Conservation (phyloP, 2,329 filamentous ascomycete species). For the Tolypocladium album region DNA sequence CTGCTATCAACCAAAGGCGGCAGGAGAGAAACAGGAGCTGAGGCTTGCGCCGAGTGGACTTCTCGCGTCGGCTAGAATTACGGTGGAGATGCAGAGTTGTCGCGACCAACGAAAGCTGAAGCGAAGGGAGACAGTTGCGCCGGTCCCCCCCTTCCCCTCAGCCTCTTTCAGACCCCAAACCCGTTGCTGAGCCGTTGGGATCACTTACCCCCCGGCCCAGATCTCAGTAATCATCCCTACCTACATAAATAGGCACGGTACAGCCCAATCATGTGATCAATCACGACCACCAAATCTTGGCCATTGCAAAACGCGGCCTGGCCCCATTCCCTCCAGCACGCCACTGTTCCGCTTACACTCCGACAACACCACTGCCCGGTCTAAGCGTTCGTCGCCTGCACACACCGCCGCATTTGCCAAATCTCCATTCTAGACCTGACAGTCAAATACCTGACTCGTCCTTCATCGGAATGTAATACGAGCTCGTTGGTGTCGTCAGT, state of each 20-base stretch:
- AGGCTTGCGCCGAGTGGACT: not conserved
- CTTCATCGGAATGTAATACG: not conserved
- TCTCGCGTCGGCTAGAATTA: not conserved
- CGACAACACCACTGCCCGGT: not conserved
- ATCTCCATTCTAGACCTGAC: not conserved
- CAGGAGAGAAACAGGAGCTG: not conserved
- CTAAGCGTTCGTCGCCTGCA: not conserved
- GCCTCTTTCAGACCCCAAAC: not conserved
- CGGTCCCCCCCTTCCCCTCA: not conserved
- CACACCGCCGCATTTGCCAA: not conserved
- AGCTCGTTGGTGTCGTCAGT: not conserved
- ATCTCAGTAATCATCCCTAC: not conserved
- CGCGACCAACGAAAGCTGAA: not conserved
- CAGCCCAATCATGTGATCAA: conserved; percentile 10
- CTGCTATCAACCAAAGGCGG: not conserved
- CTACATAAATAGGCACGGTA: not conserved
- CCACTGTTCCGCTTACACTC: not conserved
- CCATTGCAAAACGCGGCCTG: conserved; percentile 3
- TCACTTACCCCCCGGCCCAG: not conserved
- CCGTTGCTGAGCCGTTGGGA: not conserved
- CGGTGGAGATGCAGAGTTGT: not conserved
- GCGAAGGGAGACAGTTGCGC: not conserved
- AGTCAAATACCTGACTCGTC: not conserved
- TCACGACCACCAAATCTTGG: conserved; percentile 7
- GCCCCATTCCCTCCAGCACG: conserved; percentile 1